A percentile compares a stretch with the other conserved stretches of the same genome.
Conservation (phyloP, 352 stramenopile genomes). For the Hyaloperonospora arabidopsidis region DNA sequence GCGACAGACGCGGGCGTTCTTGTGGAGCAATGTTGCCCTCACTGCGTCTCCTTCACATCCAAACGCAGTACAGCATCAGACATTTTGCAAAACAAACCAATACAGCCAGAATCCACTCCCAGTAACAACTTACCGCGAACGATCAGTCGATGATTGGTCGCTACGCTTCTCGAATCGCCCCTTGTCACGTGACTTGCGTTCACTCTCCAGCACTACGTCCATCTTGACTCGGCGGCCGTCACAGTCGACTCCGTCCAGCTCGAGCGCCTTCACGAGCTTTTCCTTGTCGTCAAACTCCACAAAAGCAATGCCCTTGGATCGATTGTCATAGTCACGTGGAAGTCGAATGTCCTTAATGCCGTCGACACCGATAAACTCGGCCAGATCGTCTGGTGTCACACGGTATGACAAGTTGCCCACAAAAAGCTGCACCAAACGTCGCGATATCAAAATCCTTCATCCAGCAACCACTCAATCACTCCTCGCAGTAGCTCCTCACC, state of each 20-base stretch:
- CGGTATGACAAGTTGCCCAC: slow-evolving; percentile 79
- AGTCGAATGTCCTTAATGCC: slow-evolving; percentile 66
- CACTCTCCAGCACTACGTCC: slow-evolving; percentile 59
- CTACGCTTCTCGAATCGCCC: slow-evolving; percentile 49
- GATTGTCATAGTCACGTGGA: slow-evolving; percentile 54
- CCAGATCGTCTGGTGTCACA: slow-evolving; percentile 59
- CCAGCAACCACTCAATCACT: background rate
- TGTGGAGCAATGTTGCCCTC: slow-evolving; percentile 22
- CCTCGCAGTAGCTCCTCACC: slow-evolving; percentile 20
- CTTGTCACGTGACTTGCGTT: slow-evolving; percentile 41
- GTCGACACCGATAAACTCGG: slow-evolving; percentile 50
- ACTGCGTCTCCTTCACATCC: slow-evolving; percentile 9
- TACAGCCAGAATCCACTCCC: background rate
- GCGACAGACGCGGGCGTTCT: slow-evolving; percentile 52
- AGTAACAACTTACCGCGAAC: slow-evolving; percentile 27
- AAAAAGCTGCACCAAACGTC: slow-evolving; percentile 37
- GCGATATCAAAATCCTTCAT: slow-evolving; percentile 1
- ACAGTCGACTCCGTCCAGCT: slow-evolving; percentile 37
- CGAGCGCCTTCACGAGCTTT: slow-evolving; percentile 52
- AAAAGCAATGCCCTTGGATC: slow-evolving; percentile 79
- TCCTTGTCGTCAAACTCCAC: slow-evolving; percentile 74
- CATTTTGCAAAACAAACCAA: background rate
- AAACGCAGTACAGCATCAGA: slow-evolving; percentile 7
- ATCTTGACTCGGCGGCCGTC: slow-evolving; percentile 52
- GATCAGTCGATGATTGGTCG: slow-evolving; percentile 29